Percentiles rank a stretch among this genome's conserved stretches.
These are phyloP conservation scores for Cucurbita ficifolia DNA, from an alignment of 306 rosid species.

Conservation along the genomic window DNA sequence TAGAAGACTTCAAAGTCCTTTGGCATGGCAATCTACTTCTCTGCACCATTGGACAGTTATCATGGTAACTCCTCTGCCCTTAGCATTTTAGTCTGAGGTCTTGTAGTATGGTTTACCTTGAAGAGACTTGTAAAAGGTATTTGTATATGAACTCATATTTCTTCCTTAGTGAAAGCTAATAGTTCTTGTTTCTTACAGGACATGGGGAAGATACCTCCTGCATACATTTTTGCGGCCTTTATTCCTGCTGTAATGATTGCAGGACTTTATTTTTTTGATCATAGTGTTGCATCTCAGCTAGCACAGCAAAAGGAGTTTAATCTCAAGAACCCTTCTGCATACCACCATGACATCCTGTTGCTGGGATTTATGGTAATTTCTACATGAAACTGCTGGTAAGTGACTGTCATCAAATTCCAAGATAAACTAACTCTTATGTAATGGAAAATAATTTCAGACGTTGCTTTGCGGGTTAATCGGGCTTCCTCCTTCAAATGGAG, in stretches of 20 bases:
- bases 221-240: slow-evolving; percentile 51
- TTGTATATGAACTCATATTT: background rate
- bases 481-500: slow-evolving; percentile 87
- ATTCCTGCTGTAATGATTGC: slow-evolving; percentile 79
- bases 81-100: background rate
- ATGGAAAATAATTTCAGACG: slow-evolving; percentile 33
- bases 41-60: slow-evolving; percentile 66
- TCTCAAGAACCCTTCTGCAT: slow-evolving; percentile 70
- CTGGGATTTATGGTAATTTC: slow-evolving; percentile 49
- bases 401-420: background rate
- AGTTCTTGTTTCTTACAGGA: slow-evolving; percentile 34
- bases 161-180: slow-evolving; percentile 1
- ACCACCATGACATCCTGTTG: slow-evolving; percentile 68
- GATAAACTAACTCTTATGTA: background rate
- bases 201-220: slow-evolving; percentile 56
- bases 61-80: slow-evolving; percentile 25
- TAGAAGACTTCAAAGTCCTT: slow-evolving; percentile 59
- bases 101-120: background rate
- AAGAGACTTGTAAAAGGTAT: background rate
- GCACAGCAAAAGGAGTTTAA: slow-evolving; percentile 91
- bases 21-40: slow-evolving; percentile 65
- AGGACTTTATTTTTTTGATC: slow-evolving; percentile 83
- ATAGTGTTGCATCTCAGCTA: slow-evolving; percentile 77
- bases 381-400: background rate
- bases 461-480: slow-evolving; percentile 79